Evolutionary conservation across 805 yeast species (phyloP).

Genomic region (Blastobotrys peoriensis): DNA sequence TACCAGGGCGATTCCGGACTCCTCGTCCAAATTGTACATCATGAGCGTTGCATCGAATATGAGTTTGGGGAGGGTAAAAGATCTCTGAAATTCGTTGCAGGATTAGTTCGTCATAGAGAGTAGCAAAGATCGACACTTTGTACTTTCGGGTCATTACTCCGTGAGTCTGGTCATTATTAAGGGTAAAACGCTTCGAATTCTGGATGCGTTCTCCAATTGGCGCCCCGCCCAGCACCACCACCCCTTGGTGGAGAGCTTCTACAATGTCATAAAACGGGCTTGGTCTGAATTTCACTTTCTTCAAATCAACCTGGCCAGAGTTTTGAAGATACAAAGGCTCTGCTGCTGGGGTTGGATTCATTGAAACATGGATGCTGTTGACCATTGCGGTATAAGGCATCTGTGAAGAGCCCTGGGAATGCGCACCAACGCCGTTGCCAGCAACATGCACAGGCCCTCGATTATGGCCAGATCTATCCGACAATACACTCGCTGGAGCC

Average conservation of each 20-base stretch:
- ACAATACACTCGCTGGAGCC: no score
- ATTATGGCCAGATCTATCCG: no score
- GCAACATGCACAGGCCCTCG: no score
- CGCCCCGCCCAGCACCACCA: conserved; percentile 11
- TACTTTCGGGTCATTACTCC: conserved; percentile 31
- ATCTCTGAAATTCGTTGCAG: neutral
- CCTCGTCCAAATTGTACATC: neutral
- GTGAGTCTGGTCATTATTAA: conserved; percentile 39
- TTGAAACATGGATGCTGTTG: no score
- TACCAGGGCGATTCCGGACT: neutral
- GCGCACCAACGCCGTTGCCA: no score
- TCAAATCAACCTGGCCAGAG: no score
- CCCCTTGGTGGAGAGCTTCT: conserved; percentile 16
- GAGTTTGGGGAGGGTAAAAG: neutral
- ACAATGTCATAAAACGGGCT: conserved; percentile 26
- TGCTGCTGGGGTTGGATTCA: no score
- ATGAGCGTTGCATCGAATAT: neutral
- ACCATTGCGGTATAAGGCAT: no score
- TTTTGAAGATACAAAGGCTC: no score
- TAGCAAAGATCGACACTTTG: conserved; percentile 51
- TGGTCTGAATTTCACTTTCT: conserved; percentile 15
- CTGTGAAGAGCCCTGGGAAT: no score
- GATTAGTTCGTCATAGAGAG: conserved; percentile 16
- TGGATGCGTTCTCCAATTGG: neutral
- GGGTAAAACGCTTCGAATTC: conserved; percentile 29